phyloP scores from a whole-genome alignment of 2,329 filamentous ascomycete genomes.

The Aspergillus ruber region DNA sequence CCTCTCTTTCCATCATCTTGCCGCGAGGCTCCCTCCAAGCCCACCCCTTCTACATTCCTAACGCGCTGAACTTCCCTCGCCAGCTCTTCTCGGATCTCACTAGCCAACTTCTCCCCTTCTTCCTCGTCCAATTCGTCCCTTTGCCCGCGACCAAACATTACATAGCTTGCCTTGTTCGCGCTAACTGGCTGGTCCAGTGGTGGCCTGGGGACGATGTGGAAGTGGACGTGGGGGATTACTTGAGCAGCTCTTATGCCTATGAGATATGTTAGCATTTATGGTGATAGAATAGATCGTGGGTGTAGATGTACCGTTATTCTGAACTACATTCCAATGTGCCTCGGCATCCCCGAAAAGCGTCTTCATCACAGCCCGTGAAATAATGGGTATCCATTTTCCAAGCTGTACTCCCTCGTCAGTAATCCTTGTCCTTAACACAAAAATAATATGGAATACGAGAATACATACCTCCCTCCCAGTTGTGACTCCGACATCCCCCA shows the following conservation, averaged over 20 bases:
- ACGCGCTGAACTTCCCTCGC: slow-evolving; percentile 31
- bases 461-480: slow-evolving; percentile 62
- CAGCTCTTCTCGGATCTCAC: slow-evolving; percentile 31
- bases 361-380: slow-evolving; percentile 64
- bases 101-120: slow-evolving; percentile 34
- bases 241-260: slow-evolving; percentile 74
- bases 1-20: background rate
- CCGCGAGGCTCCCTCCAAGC: slow-evolving; percentile 20
- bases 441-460: slow-evolving; percentile 7
- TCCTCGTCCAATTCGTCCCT: slow-evolving; percentile 43
- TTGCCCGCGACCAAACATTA: slow-evolving; percentile 44
- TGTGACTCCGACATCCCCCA: slow-evolving; percentile 59
- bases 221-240: slow-evolving; percentile 89
- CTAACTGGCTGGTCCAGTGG: slow-evolving; percentile 20
- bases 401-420: slow-evolving; percentile 21
- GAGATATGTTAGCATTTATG: background rate
- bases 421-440: slow-evolving; percentile 21
- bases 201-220: slow-evolving; percentile 85
- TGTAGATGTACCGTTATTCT: slow-evolving; percentile 68
- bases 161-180: slow-evolving; percentile 26
- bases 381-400: slow-evolving; percentile 40
- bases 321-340: slow-evolving; percentile 87
- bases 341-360: slow-evolving; percentile 53
- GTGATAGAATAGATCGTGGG: background rate
- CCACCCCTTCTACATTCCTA: slow-evolving; percentile 30